A percentile compares a stretch with the other conserved stretches of the same genome.
phyloP scores from a whole-genome alignment of 2,329 filamentous ascomycete genomes.

The Colletotrichum kahawae region DNA sequence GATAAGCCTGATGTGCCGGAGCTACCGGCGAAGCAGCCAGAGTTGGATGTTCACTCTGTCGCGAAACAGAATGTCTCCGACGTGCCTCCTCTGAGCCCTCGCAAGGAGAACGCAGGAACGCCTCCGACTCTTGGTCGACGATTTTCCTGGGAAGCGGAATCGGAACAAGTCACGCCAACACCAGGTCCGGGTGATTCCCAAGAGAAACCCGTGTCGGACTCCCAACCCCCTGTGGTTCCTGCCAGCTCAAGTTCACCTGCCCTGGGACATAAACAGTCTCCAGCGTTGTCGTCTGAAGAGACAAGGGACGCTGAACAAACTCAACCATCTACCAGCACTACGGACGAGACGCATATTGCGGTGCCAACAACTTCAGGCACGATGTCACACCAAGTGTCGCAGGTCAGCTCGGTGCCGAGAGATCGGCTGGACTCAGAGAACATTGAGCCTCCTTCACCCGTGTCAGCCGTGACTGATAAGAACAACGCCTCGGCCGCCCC shows the following conservation, averaged over 20 bases:
- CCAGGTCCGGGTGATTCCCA: neutral
- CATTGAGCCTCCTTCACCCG: slow-evolving; percentile 48
- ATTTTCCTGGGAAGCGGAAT: slow-evolving; percentile 49
- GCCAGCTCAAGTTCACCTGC: neutral
- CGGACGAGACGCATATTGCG: neutral
- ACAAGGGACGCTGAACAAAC: neutral
- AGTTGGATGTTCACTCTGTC: neutral
- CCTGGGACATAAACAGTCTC: neutral
- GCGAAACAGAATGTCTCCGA: neutral
- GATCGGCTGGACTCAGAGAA: slow-evolving; percentile 27
- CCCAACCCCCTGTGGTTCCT: neutral
- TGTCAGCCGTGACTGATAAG: slow-evolving; percentile 42
- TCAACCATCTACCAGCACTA: neutral
- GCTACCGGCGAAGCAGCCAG: neutral
- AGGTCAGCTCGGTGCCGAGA: slow-evolving; percentile 37
- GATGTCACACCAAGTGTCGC: slow-evolving; percentile 40
- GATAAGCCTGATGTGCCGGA: slow-evolving; percentile 34
- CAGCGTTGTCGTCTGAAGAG: neutral
- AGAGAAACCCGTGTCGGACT: neutral
- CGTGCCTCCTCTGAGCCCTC: slow-evolving; percentile 19
- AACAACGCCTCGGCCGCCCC: slow-evolving; percentile 26
- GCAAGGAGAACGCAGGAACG: slow-evolving; percentile 14
- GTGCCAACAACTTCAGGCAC: neutral
- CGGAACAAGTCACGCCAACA: slow-evolving; percentile 24
- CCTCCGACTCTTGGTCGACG: slow-evolving; percentile 25